Conservation (phyloP, 2,329 filamentous ascomycete species). For the Mycosphaerella sp. region DNA sequence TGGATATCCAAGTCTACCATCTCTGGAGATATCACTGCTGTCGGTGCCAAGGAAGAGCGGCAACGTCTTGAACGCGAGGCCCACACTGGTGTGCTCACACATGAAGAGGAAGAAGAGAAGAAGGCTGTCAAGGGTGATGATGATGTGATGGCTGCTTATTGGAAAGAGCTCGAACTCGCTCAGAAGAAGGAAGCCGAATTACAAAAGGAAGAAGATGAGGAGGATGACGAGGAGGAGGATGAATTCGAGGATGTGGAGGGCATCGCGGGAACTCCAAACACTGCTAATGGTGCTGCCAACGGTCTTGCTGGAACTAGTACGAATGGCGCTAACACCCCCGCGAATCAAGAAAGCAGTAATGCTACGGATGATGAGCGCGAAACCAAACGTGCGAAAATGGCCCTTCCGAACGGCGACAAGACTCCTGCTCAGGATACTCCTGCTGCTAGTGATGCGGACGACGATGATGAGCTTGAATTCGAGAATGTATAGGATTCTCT, state of each 20-base stretch:
- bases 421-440: conserved; percentile 32
- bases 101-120: conserved; percentile 41
- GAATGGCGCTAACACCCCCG: conserved; percentile 21
- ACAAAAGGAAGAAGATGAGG: conserved; percentile 47
- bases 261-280: conserved; percentile 22
- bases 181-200: conserved; percentile 42
- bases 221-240: conserved; percentile 45
- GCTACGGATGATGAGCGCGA: conserved; percentile 41
- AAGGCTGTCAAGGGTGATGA: conserved; percentile 38
- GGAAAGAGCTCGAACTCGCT: conserved; percentile 58
- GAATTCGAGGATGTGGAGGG: conserved; percentile 51
- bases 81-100: conserved; percentile 32
- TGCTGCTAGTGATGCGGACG: conserved; percentile 36
- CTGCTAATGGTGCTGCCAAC: conserved; percentile 8
- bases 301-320: conserved; percentile 28
- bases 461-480: conserved; percentile 44
- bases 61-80: conserved; percentile 37
- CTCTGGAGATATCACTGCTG: conserved; percentile 41
- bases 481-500: conserved; percentile 35
- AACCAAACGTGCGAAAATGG: conserved; percentile 56
- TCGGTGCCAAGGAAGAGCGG: conserved; percentile 32
- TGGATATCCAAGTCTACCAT: conserved; percentile 36
- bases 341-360: conserved; percentile 28
- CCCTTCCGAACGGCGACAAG: conserved; percentile 33
- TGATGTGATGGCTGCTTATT: conserved; percentile 59